A percentile compares a stretch with the other conserved stretches of the same genome.
These are phyloP conservation scores for Lentinus tigrinus DNA, from an alignment of 768 basidiomycete species.

Conservation along the genomic window DNA sequence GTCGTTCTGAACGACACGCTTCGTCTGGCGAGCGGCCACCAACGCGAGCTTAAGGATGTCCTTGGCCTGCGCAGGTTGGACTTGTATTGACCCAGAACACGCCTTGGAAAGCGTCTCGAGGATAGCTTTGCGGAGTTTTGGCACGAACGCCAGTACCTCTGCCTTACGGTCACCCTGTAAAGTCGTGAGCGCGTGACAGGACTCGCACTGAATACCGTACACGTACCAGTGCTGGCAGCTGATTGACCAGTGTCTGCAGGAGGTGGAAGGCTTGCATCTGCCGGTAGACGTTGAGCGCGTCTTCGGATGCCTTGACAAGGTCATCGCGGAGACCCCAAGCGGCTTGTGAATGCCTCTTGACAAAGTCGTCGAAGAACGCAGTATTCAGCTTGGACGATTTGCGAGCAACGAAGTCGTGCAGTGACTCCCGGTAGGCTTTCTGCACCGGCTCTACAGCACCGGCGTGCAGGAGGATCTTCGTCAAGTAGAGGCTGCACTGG, in stretches of 20 bases:
- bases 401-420: constrained; percentile 74
- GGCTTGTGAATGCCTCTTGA: constrained; percentile 58
- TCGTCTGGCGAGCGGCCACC: constrained; percentile 63
- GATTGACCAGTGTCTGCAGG: constrained; percentile 59
- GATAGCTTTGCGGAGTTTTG: constrained; percentile 46
- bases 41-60: constrained; percentile 75
- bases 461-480: constrained; percentile 46
- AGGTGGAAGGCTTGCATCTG: constrained; percentile 74
- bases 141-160: constrained; percentile 52
- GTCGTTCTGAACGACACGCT: constrained; percentile 37
- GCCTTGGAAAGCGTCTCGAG: constrained; percentile 47
- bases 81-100: constrained; percentile 37
- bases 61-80: constrained; percentile 69
- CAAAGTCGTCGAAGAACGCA: constrained; percentile 76
- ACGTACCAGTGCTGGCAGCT: constrained; percentile 50
- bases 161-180: constrained; percentile 34
- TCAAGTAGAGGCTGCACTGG: constrained; percentile 69
- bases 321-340: constrained; percentile 67
- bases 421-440: constrained; percentile 59
- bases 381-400: constrained; percentile 77
- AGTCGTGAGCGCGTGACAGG: neutral
- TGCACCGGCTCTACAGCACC: constrained; percentile 42
- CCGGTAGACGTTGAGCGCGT: constrained; percentile 75
- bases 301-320: constrained; percentile 53
- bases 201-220: neutral